These are phyloP conservation scores for Mycosarcoma maydis DNA, from an alignment of 1,284 basidiomycete species.

Conservation along the genomic window DNA sequence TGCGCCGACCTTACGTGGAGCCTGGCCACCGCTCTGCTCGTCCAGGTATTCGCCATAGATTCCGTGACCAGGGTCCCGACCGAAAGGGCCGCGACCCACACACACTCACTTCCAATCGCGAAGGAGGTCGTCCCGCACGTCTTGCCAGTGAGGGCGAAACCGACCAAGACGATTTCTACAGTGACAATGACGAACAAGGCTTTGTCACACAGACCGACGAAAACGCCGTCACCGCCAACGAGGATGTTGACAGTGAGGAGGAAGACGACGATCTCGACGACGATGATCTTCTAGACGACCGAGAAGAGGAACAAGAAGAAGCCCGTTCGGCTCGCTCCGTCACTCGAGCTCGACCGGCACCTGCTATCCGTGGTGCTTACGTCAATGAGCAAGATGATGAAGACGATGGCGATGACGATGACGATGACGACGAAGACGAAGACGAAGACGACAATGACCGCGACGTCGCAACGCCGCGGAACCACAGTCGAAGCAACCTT, in stretches of 20 bases:
- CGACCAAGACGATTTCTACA: conserved; percentile 42
- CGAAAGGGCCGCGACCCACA: conserved; percentile 40
- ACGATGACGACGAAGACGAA: conserved; percentile 23
- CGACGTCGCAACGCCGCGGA: conserved; percentile 21
- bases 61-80: conserved; percentile 36
- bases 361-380: conserved; percentile 19
- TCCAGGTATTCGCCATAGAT: conserved; percentile 41
- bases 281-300: conserved; percentile 20
- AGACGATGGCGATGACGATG: no score
- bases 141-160: conserved; percentile 42
- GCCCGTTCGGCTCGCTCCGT: conserved; percentile 18
- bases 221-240: conserved; percentile 37
- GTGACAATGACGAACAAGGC: conserved; percentile 40
- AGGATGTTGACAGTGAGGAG: conserved; percentile 36
- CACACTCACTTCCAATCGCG: conserved; percentile 14
- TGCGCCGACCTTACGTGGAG: conserved; percentile 46
- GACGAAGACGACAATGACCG: conserved; percentile 8
- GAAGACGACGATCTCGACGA: conserved; percentile 28
- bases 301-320: conserved; percentile 4
- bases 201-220: conserved; percentile 43
- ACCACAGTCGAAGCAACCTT: conserved; percentile 35
- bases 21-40: conserved; percentile 41
- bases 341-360: conserved; percentile 14
- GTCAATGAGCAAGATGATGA: conserved; percentile 22
- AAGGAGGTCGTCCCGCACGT: conserved; percentile 12